phyloP scores from a whole-genome alignment of 371 early-diverging fungal species.

The Mortierella sp. region DNA sequence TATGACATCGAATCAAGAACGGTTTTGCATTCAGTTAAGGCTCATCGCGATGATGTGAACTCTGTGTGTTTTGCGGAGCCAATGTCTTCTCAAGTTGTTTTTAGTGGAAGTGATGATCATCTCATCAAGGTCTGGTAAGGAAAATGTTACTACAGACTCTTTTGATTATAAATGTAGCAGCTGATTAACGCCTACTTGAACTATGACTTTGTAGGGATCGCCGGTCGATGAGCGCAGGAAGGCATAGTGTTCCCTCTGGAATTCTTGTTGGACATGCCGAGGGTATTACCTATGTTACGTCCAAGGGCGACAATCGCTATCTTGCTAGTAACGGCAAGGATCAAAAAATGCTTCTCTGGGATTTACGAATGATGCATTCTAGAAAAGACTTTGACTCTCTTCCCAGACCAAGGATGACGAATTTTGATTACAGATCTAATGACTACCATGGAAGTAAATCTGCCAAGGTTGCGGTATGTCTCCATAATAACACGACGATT shows the following conservation, averaged over 20 bases:
- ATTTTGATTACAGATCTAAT: conserved; percentile 40
- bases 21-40: conserved; percentile 59
- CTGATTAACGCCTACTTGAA: not conserved
- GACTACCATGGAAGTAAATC: conserved; percentile 22
- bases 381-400: conserved; percentile 9
- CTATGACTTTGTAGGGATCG: conserved; percentile 62
- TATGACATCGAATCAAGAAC: conserved; percentile 66
- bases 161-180: not conserved
- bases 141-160: not conserved
- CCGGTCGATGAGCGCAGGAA: conserved; percentile 58
- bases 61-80: conserved; percentile 73
- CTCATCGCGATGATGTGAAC: conserved; percentile 68
- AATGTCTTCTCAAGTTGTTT: conserved; percentile 65
- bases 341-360: conserved; percentile 76
- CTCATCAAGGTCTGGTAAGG: conserved; percentile 67
- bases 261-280: conserved; percentile 76
- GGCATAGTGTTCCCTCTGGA: conserved; percentile 62
- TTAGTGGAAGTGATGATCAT: conserved; percentile 73
- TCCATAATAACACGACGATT: conserved; percentile 14
- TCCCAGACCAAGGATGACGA: conserved; percentile 3
- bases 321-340: conserved; percentile 65
- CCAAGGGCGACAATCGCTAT: conserved; percentile 76
- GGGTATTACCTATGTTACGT: conserved; percentile 73
- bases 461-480: conserved; percentile 20
- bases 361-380: conserved; percentile 64